phyloP scores from a whole-genome alignment of 805 yeast genomes.

The Kluyveromyces starmeri region DNA sequence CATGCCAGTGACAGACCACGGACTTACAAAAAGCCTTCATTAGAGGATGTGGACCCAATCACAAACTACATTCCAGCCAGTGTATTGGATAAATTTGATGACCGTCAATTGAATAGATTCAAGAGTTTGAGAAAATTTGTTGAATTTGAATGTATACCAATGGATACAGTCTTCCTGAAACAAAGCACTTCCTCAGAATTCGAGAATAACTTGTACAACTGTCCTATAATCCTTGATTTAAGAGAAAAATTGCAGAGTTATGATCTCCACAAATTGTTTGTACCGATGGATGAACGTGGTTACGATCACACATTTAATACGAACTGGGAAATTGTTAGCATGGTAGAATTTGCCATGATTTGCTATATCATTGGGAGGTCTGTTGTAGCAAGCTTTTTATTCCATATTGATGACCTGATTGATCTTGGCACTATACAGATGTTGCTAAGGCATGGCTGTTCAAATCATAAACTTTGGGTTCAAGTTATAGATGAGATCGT shows the following conservation, averaged over 20 bases:
- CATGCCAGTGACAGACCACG: slow-evolving; percentile 5
- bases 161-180: slow-evolving; percentile 36
- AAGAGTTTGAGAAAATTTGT: slow-evolving; percentile 40
- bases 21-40: slow-evolving; percentile 5
- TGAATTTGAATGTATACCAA: slow-evolving; percentile 48
- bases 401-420: slow-evolving; percentile 5
- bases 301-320: slow-evolving; percentile 1
- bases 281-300: slow-evolving; percentile 37
- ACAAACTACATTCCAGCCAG: slow-evolving; percentile 28
- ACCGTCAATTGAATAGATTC: slow-evolving; percentile 29
- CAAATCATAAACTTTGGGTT: slow-evolving; percentile 24
- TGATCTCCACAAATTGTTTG: slow-evolving; percentile 56
- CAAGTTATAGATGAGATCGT: slow-evolving; percentile 36
- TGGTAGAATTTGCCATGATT: slow-evolving; percentile 52
- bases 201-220: slow-evolving; percentile 39
- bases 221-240: slow-evolving; percentile 41
- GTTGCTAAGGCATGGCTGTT: slow-evolving; percentile 32
- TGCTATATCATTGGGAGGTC: slow-evolving; percentile 53
- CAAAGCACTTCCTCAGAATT: slow-evolving; percentile 35
- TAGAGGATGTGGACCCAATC: slow-evolving; percentile 8
- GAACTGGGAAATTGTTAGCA: slow-evolving; percentile 2
- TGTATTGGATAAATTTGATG: slow-evolving; percentile 28
- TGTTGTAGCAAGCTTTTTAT: slow-evolving; percentile 46
- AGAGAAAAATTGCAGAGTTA: slow-evolving; percentile 42
- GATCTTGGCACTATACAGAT: slow-evolving; percentile 23